Percentiles rank a stretch among this genome's conserved stretches.
These are phyloP conservation scores for Paratinospora sagittata DNA, from an alignment of 164 flowering plant species.

Conservation along the genomic window DNA sequence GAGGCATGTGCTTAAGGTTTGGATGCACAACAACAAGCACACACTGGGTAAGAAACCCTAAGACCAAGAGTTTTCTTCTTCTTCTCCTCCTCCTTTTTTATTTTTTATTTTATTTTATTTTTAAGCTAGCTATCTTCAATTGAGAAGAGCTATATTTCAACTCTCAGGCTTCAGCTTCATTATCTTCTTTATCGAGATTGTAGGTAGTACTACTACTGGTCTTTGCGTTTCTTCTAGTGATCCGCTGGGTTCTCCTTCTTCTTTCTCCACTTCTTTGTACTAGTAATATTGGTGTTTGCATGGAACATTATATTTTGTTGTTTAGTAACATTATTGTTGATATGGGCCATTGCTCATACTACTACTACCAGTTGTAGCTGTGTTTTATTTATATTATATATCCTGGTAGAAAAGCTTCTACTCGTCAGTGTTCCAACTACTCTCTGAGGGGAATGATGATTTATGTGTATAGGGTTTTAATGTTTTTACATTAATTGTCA, in stretches of 20 bases:
- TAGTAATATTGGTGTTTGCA: slow-evolving; percentile 10
- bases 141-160: too few species aligned
- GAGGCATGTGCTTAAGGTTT: slow-evolving; percentile 69
- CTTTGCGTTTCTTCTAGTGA: background rate
- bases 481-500: slow-evolving; percentile 1
- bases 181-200: background rate
- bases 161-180: too few species aligned
- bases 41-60: slow-evolving; percentile 73
- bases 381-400: background rate
- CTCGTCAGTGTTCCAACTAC: too few species aligned
- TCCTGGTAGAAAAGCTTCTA: too few species aligned
- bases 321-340: slow-evolving; percentile 8
- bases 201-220: slow-evolving; percentile 9
- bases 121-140: too few species aligned
- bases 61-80: background rate
- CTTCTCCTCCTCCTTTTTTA: too few species aligned
- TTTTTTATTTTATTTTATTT: too few species aligned
- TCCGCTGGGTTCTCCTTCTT: background rate
- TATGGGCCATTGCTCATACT: slow-evolving; percentile 24
- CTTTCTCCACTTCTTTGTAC: background rate
- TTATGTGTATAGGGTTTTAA: background rate
- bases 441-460: too few species aligned
- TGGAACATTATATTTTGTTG: background rate
- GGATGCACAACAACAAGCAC: slow-evolving; percentile 92
- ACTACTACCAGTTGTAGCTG: background rate